Base-by-base conservation (phyloP, 2,329 filamentous ascomycete species). In the Metarhizium sp. region DNA sequence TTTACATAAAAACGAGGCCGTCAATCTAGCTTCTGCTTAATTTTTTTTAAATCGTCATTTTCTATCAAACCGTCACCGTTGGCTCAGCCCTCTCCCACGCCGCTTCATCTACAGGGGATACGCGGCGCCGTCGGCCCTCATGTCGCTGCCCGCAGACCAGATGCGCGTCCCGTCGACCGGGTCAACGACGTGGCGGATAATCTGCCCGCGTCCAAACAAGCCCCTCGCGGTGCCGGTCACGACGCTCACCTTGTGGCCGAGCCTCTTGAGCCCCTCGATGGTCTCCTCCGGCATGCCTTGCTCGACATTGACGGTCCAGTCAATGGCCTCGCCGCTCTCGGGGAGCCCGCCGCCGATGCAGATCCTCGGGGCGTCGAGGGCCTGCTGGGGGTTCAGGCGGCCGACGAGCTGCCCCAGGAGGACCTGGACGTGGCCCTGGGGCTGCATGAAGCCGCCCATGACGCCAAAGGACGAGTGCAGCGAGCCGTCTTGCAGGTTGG, bases 381-480 rank as follows among this genome's bases (percentile, higher is more conserved):
- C 91, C 57, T 90, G 84, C 71, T 99, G 94, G 0, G 92, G 91
- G 59, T 86, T 87, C 53, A 90, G 77, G 2, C 85, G 84, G 63
- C 92, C 95, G 0, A 91, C 82, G 0, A 95, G 72, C 80, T 95
- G 92, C 61, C 95, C 95, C 2, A 97, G 77, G 10, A 99, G 73
- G 0, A 96, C 91, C 71, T 97, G 94, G 0, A 97, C 86, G 58
- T 97, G 94, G 25, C 92, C 94, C 71, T 97, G 94, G 0, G 94
- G 94, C 73, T 99, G 94, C 88, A 97, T 97, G 72, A 95, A 97
- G 2, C 91, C 92, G 53, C 94, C 94, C 94, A 97, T 97, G 58
- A 97, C 92, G 53, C 94, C 94, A 64, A 92, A 96, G 0, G 95
- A 88, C 4, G 84, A 87, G 69, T 96, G 89, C 55, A 97, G 73